These are phyloP conservation scores for Phialophora tarda DNA, from an alignment of 2,329 filamentous ascomycete species.

Conservation along the genomic window DNA sequence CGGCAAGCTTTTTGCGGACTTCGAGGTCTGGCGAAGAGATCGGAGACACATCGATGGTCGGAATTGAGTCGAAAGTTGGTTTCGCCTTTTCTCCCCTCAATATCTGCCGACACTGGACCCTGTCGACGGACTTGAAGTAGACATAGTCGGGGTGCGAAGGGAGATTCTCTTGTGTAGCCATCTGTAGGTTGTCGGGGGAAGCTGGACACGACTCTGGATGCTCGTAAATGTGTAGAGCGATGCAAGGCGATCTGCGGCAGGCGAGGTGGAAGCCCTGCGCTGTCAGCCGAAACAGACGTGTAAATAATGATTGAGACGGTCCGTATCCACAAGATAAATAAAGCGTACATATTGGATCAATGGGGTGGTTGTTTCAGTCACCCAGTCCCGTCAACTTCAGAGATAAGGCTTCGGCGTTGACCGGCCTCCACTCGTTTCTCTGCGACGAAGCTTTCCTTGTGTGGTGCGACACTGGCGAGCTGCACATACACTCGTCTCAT, in stretches of 20 bases:
- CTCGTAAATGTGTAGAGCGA: neutral
- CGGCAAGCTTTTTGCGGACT: slow-evolving; percentile 50
- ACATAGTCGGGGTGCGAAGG: slow-evolving; percentile 15
- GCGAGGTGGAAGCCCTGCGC: too few species aligned
- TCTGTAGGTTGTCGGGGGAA: neutral
- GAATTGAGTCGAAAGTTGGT: slow-evolving; percentile 18
- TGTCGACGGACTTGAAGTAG: slow-evolving; percentile 18
- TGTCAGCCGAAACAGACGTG: too few species aligned
- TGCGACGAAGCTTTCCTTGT: too few species aligned
- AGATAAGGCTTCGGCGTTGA: slow-evolving; percentile 13
- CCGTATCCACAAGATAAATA: neutral
- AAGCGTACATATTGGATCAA: neutral
- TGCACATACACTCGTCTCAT: too few species aligned
- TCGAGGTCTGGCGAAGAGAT: slow-evolving; percentile 44
- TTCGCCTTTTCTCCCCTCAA: slow-evolving; percentile 17
- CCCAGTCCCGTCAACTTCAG: neutral
- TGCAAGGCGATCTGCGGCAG: too few species aligned
- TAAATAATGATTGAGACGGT: too few species aligned
- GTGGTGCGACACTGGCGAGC: too few species aligned
- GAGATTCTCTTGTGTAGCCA: slow-evolving; percentile 30
- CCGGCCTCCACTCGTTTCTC: neutral
- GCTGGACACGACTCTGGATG: neutral
- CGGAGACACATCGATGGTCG: slow-evolving; percentile 16
- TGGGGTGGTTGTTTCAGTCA: slow-evolving; percentile 6
- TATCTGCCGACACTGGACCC: slow-evolving; percentile 14